Base-by-base conservation (phyloP, 176 grass and related monocot genomes). In the Tillandsia fasciculata region DNA sequence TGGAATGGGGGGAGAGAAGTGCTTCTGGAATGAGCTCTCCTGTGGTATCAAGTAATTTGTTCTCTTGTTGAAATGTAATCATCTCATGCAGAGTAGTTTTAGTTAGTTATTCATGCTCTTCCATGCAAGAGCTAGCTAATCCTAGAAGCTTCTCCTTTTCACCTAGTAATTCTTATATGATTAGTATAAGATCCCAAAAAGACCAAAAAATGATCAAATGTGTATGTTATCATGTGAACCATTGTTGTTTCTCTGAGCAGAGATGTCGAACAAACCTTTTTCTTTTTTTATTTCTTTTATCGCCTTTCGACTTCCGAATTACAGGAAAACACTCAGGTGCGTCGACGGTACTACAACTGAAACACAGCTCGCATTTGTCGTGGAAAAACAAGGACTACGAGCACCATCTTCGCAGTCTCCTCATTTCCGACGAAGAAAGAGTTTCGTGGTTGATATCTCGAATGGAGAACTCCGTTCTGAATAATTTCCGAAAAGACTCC, bases 291-390 rank as follows among this genome's bases (percentile, higher is more conserved):
- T 1, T 18, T 5, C 69, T 52, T 53, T 18, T 74, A 15, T 48
- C 42, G 58, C 80, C 49, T 69, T 74, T 11, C 77, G 26, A 12
- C 67, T 50, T 69, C 1, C 15, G 5, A 51, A 18, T 52, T 12
- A 6, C 53, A 81, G 74, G 64, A 51, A 53, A 26, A 66, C 17
- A 66, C 52, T 57, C 57, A 48, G 65, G 49, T 50, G 28, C 77
- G n/a, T n/a, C n/a, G 9, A 61, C 61, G n/a, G 72, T 85, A n/a
- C 80, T 97, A 22, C 77, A 87, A 73, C 67, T 97, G 65, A 90
- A 79, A 79, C 89, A 79, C 24, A 79, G 83, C 59, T 74, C 66
- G 63, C 59, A 1, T 64, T 68, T 52, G 4, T 27, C 26, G 4
- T n/a, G 66, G 50, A 61, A 4, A 17, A 64, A 49, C 23, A 42